A percentile compares a stretch with the other conserved stretches of the same genome.
These are phyloP conservation scores for Angomonas ambiguus DNA, from an alignment of 208 protist species.

Conservation along the genomic window DNA sequence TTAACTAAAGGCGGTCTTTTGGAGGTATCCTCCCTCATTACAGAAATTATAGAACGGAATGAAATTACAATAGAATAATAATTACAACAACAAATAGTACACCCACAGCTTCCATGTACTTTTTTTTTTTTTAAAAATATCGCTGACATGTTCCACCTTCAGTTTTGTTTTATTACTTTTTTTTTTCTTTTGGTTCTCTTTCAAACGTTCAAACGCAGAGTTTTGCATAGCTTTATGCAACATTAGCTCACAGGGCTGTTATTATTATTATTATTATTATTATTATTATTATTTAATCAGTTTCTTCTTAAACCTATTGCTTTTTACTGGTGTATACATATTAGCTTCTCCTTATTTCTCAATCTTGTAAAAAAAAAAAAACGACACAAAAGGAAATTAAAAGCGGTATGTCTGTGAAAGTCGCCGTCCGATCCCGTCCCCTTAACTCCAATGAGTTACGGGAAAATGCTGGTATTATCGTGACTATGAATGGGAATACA, in stretches of 20 bases:
- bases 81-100: not conserved
- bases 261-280: not conserved
- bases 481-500: conserved; percentile 65
- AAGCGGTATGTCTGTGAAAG: conserved; percentile 70
- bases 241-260: too few relatives aligned
- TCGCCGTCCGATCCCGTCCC: conserved; percentile 66
- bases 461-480: conserved; percentile 34
- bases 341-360: not conserved
- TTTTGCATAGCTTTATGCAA: too few relatives aligned
- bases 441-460: conserved; percentile 51
- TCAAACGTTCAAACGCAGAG: not conserved
- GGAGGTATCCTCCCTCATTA: conserved; percentile 47
- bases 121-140: too few relatives aligned
- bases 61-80: conserved; percentile 22
- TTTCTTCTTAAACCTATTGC: too few relatives aligned
- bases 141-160: too few relatives aligned
- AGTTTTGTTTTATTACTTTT: not conserved
- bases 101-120: not conserved
- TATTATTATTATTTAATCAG: not conserved
- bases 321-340: too few relatives aligned
- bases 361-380: not conserved
- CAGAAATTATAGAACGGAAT: conserved; percentile 39
- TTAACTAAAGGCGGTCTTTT: conserved; percentile 51
- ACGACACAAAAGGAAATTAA: not conserved
- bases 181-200: not conserved